Conservation (phyloP, 2,329 filamentous ascomycete species). For the Aspergillus costaricaensis region DNA sequence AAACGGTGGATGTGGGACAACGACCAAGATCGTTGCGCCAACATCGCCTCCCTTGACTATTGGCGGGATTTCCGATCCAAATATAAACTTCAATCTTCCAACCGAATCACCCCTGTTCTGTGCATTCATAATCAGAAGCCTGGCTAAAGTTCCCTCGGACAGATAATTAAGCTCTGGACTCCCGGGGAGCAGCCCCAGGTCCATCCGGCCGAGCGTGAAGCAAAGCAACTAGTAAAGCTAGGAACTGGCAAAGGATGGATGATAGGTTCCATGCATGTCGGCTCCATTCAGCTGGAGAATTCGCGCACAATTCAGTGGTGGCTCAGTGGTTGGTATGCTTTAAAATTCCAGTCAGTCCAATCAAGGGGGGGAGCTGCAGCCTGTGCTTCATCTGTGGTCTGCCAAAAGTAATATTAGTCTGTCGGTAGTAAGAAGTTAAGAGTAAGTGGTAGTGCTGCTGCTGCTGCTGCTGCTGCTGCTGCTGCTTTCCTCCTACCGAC, state of each 20-base stretch:
- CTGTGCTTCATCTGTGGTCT: neutral
- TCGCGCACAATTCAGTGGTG: neutral
- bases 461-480: neutral
- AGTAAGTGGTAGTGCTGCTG: too few species aligned
- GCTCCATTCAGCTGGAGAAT: constrained; percentile 1
- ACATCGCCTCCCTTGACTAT: neutral
- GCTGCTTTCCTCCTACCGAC: neutral
- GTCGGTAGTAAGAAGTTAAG: too few species aligned
- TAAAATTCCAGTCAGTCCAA: constrained; percentile 1
- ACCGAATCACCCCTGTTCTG: neutral
- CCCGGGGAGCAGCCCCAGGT: neutral
- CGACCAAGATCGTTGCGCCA: neutral
- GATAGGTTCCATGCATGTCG: constrained; percentile 1
- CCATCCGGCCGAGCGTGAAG: neutral
- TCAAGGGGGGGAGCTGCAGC: neutral
- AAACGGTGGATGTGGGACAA: neutral
- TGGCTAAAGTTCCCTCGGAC: neutral
- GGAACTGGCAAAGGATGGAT: neutral
- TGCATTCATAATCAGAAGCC: neutral
- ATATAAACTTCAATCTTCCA: neutral
- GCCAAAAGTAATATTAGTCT: too few species aligned
- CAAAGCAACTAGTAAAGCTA: neutral
- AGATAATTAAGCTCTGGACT: neutral
- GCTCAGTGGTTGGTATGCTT: constrained; percentile 4
- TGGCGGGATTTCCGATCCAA: neutral